Base-by-base conservation (phyloP, 768 basidiomycete species). In the Antrodiella citrinella region DNA sequence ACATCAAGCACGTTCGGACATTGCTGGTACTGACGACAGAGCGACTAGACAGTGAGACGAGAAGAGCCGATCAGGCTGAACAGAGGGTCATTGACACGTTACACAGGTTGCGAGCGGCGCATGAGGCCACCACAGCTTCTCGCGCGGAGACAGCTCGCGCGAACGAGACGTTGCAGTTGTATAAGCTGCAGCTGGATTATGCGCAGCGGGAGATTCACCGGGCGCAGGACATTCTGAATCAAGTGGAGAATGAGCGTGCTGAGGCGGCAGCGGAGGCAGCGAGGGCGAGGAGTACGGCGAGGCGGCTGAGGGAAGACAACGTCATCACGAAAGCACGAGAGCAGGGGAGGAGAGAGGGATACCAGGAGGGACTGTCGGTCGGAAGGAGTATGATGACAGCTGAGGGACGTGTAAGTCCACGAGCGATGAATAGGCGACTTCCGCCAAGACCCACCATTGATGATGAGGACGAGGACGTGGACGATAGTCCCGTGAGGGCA, bases 121-220 rank as follows among this genome's bases (percentile, higher is more conserved):
- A 82, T 47, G 79, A 84, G 46, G 76, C 73, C 2, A 72, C 80
- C 51, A 57, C 76, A 4, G 57, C 65, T 49, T 80, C 84, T 11
- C 68, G 80, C 55, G 69, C 75, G 26, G 83, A 89, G 25, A 75
- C 75, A 2, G 64, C 71, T 11, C 70, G 71, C 48, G 71, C 78
- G 22, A 77, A 71, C 25, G 78, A 83, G 59, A 81, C 84, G 62
- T 68, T 68, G 42, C 74, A 75, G 54, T 60, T 85, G 53, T 86
- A 85, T 62, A 81, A 80, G 58, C 62, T 72, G 40, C 78, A 83
- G 40, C 70, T 85, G 4, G 75, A 82, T 18, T 69, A 73, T 38
- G 86, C 86, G 3, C 81, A 84, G 64, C 71, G 73, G 50, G 84
- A 88, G 62, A 81, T 88, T 45, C 69, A 68, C 54, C 72, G 81